These are phyloP conservation scores for Phytophthora fragariaefolia DNA, from an alignment of 352 stramenopile species.

Conservation along the genomic window DNA sequence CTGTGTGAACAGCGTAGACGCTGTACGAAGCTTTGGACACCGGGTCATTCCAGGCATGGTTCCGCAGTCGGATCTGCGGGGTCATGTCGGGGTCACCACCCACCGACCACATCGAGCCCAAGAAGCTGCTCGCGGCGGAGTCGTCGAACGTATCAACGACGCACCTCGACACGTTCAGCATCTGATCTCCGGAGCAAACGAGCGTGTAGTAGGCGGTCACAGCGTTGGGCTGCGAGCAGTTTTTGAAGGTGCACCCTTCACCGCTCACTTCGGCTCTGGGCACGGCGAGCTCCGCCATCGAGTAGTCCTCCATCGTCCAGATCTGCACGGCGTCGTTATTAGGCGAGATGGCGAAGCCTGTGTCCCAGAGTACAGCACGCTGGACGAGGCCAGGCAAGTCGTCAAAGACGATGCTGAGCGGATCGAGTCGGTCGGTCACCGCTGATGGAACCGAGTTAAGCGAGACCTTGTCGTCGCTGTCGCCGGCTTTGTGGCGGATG, in stretches of 20 bases:
- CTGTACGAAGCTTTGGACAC: conserved; percentile 26
- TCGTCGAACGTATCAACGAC: conserved; percentile 33
- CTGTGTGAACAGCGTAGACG: conserved; percentile 34
- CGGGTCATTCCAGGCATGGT: conserved; percentile 31
- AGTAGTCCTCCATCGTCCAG: conserved; percentile 25
- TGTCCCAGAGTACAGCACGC: conserved; percentile 46
- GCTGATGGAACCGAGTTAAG: conserved; percentile 13
- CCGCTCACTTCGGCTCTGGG: conserved; percentile 15
- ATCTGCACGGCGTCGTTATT: conserved; percentile 26
- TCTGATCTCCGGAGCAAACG: conserved; percentile 44
- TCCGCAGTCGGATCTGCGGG: conserved; percentile 26
- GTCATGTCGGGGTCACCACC: conserved; percentile 26
- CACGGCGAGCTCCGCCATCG: conserved; percentile 38
- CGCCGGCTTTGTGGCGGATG: conserved; percentile 25
- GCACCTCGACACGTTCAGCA: conserved; percentile 46
- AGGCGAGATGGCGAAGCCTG: conserved; percentile 35
- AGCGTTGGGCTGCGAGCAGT: conserved; percentile 36
- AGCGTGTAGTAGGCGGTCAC: conserved; percentile 24
- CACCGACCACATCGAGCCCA: conserved; percentile 39
- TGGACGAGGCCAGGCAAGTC: conserved; percentile 38
- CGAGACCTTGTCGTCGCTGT: conserved; percentile 11
- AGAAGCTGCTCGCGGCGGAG: conserved; percentile 9
- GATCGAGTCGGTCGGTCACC: conserved; percentile 14
- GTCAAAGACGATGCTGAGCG: conserved; percentile 14
- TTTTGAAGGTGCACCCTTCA: conserved; percentile 25